Base-by-base conservation (phyloP, 2,329 filamentous ascomycete species). In the Knufia fluminis region DNA sequence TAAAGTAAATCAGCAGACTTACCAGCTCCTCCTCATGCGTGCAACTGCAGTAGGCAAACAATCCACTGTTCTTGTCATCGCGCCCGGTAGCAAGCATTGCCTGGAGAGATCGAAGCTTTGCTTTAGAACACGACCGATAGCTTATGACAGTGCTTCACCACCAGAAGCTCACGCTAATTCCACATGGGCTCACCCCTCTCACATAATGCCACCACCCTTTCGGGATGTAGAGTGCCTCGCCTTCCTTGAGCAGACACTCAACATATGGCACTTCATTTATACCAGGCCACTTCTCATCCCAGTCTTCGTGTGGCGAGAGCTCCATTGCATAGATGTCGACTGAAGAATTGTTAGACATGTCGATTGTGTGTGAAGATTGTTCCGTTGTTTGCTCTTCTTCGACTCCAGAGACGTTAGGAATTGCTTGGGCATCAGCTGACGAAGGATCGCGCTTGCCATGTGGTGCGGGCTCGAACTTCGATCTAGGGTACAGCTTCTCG, bases 161-260 rank as follows among this genome's bases (percentile, higher is more conserved):
- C 92, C 92, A 98, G 62, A 96, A 97, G 62, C 89, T 96, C 10
- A 97, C 89, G 58, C 90, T 96, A 61, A 94, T 90, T 62, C 91
- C 95, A 20, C 42, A 28, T 17, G 86, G 79, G 50, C 80, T 88
- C 60, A 97, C 64, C 44, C 88, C 88, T 52, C 86, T 76, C 2
- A 97, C 86, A 66, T 96, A 97, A 71, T 98, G 92, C 92, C 92
- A 98, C 91, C 92, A 98, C 0, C 91, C 92, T 3, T 87, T 76
- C 0, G 92, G 92, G 47, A 98, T 86, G 63, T 95, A 92, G 47
- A 98, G 64, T 55, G 82, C 85, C 47, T 98, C 89, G 0, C 91
- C 92, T 1, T 85, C 83, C 24, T 76, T 79, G 4, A 98, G 68
- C 1, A 97, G 76, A 1, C 69, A 82, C 61, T 98, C 92, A 28